These are phyloP conservation scores for Aristolochia contorta DNA, from an alignment of 164 flowering plant species.

Conservation along the genomic window DNA sequence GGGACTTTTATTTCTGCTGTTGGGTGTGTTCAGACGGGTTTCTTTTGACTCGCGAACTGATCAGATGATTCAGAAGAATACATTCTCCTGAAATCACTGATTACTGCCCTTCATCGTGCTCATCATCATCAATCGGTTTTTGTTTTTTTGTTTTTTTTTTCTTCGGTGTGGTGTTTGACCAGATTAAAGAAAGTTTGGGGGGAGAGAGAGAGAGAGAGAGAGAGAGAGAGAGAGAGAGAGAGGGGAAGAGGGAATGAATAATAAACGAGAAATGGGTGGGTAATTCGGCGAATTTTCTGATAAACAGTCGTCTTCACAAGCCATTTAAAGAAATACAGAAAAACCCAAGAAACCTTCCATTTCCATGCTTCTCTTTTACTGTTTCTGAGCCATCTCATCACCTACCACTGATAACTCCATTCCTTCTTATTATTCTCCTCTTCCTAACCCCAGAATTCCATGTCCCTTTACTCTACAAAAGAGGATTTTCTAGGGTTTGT, in stretches of 20 bases:
- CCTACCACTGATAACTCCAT: slow-evolving; percentile 87
- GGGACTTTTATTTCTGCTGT: background rate
- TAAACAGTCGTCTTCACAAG: slow-evolving; percentile 19
- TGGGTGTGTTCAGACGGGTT: background rate
- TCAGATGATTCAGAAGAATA: background rate
- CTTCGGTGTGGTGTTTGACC: background rate
- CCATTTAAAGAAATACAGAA: slow-evolving; percentile 8
- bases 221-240: background rate
- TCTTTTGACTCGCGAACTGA: background rate
- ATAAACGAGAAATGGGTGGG: background rate
- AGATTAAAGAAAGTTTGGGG: background rate
- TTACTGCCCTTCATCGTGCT: slow-evolving; percentile 2
- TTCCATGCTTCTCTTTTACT: slow-evolving; percentile 36
- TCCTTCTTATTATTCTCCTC: slow-evolving; percentile 22
- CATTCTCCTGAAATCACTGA: background rate
- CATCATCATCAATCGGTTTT: background rate
- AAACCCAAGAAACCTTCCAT: slow-evolving; percentile 9
- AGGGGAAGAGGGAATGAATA: background rate
- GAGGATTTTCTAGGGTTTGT: slow-evolving; percentile 14
- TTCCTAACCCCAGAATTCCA: slow-evolving; percentile 14
- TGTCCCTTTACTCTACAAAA: slow-evolving; percentile 15
- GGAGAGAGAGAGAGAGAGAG: background rate
- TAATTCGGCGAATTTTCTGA: background rate
- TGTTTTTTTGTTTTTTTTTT: background rate
- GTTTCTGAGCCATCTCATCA: slow-evolving; percentile 29